phyloP scores from a whole-genome alignment of 495 filamentous ascomycete genomes.

The Patellaria atrata region DNA sequence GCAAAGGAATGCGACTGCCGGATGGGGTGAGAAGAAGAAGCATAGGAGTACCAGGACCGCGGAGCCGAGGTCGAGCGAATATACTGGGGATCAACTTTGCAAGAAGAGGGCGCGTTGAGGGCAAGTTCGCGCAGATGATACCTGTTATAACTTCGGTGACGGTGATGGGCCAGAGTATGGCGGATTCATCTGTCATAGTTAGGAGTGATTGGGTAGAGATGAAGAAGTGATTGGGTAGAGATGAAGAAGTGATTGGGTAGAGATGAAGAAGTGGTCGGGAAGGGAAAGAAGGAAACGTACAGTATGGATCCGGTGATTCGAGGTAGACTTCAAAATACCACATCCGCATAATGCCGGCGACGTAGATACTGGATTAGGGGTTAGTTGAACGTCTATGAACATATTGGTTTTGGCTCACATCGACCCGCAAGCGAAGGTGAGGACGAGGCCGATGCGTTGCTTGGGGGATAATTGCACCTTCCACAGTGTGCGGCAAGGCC shows the following conservation, averaged over 20 bases:
- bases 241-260: constrained; percentile 1
- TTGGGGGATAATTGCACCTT: constrained; percentile 1
- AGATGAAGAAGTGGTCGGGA: not conserved
- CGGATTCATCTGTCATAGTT: not conserved
- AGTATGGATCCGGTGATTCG: not conserved
- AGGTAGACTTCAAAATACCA: constrained; percentile 1
- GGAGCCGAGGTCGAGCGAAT: no score
- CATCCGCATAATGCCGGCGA: not conserved
- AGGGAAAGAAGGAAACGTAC: not conserved
- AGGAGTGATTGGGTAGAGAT: no score
- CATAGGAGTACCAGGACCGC: no score
- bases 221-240: no score
- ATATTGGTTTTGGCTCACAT: no score
- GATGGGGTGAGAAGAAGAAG: no score
- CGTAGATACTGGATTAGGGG: not conserved
- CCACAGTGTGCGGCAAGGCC: constrained; percentile 2
- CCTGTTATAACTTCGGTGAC: not conserved
- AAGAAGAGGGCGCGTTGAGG: not conserved
- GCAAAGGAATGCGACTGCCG: no score
- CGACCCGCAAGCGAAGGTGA: constrained; percentile 1
- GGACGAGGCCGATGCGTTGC: not conserved
- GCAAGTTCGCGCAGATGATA: constrained; percentile 1
- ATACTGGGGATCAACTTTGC: not conserved
- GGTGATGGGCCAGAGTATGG: not conserved
- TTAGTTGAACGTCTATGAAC: no score